Evolutionary conservation across 1,284 basidiomycete genomes (phyloP), one percentile per base, ranked within the genome.

Genomic region (Tremellales sp.): DNA sequence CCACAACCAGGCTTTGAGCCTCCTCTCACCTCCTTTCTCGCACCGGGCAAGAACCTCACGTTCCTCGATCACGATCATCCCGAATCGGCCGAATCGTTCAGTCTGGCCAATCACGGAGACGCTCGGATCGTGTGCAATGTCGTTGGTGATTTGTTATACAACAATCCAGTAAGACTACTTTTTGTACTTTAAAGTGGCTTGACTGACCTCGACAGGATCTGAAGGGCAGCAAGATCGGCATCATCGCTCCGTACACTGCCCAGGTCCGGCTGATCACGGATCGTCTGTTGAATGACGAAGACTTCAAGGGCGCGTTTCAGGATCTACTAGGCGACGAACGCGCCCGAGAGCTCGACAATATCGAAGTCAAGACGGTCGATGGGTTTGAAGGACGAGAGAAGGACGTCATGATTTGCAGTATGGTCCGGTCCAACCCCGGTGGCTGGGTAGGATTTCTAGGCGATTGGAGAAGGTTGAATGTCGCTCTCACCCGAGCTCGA

Each of bases 331-430:
- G 86, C 13, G 68, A 77, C 6, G 78, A 79, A 42, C 81, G 87
- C 35, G 82, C 78, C n/a, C 73, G 78, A 67, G 82, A 89, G 56
- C 67, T 87, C 3, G 64, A 70, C 1, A 69, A 81, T 42, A 80
- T 93, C 45, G 89, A 92, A 67, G 80, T 92, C 61, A 87, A 85
- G 72, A 92, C 89, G 0, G 89, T 93, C 8, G 89, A 93, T 64
- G 92, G 90, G 13, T 97, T 94, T 68, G 89, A 97, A 70, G 91
- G 91, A 1, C 80, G 90, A 42, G 89, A 97, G 75, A 96, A 96
- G 76, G 83, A 87, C 12, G 84, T 92, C 24, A 88, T 96, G 60
- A 78, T 96, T 44, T 92, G 96, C 67, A 89, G 86, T 37, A 92
- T 90, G 0, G 89, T 92, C 40, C 80, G 92, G 45, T 86, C 85